Percentiles rank a stretch among this genome's conserved stretches.
Conservation (phyloP, 1,139 yeast species). For the Zygosaccharomyces pseudobailii region DNA sequence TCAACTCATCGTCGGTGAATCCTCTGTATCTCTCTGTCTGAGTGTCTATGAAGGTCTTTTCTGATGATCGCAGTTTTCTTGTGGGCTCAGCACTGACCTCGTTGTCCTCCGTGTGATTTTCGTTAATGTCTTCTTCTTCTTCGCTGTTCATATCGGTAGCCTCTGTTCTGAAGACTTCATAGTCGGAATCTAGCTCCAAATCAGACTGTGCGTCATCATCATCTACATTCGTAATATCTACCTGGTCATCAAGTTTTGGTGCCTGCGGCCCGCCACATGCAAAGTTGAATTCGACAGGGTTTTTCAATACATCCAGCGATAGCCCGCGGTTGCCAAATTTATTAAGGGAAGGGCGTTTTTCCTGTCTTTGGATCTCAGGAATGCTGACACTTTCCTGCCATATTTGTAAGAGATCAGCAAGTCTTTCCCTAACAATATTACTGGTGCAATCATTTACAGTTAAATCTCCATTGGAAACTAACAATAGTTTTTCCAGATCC, state of each 20-base stretch:
- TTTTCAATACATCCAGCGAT: constrained; percentile 16
- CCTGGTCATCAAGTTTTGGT: constrained; percentile 13
- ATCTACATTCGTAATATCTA: constrained; percentile 19
- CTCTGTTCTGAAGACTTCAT: neutral
- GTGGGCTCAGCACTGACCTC: neutral
- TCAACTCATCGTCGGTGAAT: constrained; percentile 30
- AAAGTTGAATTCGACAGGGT: constrained; percentile 2
- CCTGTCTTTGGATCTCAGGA: neutral
- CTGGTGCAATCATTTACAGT: constrained; percentile 4
- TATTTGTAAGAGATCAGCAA: constrained; percentile 7
- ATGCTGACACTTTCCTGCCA: constrained; percentile 8
- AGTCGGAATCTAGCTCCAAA: constrained; percentile 10
- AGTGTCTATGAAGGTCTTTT: neutral
- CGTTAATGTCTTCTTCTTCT: neutral
- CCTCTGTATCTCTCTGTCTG: constrained; percentile 13
- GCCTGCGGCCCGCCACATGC: constrained; percentile 4
- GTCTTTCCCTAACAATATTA: constrained; percentile 3
- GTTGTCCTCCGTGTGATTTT: neutral
- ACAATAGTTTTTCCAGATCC: constrained; percentile 10
- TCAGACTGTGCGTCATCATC: constrained; percentile 19
- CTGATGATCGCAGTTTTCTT: neutral
- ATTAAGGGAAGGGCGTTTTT: neutral
- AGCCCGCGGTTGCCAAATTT: constrained; percentile 15
- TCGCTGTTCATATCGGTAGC: neutral
- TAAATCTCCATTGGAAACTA: constrained; percentile 5